Conservation (phyloP, 495 filamentous ascomycete species). For the Podospora pseudoanserina region DNA sequence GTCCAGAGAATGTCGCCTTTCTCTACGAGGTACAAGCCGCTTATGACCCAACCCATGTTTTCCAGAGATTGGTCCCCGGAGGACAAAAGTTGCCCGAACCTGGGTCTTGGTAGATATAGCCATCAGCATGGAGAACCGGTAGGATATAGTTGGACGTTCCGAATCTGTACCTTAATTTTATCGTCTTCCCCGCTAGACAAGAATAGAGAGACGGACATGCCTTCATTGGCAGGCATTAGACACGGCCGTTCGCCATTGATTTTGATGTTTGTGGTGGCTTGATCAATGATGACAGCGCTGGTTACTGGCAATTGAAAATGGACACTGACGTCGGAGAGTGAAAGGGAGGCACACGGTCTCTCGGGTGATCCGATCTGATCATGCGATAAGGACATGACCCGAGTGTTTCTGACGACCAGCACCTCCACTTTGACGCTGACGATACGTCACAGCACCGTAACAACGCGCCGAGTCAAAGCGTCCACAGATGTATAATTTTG, state of each 20-base stretch:
- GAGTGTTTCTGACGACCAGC: not conserved
- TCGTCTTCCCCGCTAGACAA: not conserved
- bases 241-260: too few species aligned
- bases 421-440: not conserved
- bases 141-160: not conserved
- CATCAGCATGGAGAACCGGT: not conserved
- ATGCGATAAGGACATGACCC: not conserved
- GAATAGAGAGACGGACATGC: not conserved
- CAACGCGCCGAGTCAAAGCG: not conserved
- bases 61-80: not conserved
- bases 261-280: not conserved
- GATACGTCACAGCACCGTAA: not conserved
- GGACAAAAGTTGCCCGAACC: constrained; percentile 4
- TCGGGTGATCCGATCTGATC: not conserved
- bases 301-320: not conserved
- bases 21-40: not conserved
- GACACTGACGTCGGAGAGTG: too few species aligned
- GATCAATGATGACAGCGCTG: not conserved
- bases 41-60: constrained; percentile 1
- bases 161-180: not conserved
- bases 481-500: not conserved
- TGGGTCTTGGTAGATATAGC: not conserved
- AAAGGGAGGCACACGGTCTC: not conserved
- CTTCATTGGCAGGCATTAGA: not conserved
- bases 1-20: not conserved